A percentile compares a stretch with the other conserved stretches of the same genome.
These are phyloP conservation scores for Colletotrichum viniferum DNA, from an alignment of 2,329 filamentous ascomycete species.

Conservation along the genomic window DNA sequence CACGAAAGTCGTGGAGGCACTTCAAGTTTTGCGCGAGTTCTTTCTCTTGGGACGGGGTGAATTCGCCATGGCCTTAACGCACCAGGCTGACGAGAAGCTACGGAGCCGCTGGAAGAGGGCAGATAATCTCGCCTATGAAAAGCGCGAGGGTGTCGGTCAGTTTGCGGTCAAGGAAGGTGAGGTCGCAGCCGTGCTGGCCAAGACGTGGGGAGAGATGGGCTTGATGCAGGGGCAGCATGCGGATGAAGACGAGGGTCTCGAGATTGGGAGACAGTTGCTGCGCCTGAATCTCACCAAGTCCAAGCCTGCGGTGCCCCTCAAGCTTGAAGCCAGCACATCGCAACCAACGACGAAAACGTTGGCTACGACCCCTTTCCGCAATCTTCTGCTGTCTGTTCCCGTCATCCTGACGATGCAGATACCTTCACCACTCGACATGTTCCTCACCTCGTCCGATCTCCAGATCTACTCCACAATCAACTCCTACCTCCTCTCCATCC, in stretches of 20 bases:
- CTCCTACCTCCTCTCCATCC: constrained; percentile 83
- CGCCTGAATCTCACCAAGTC: constrained; percentile 67
- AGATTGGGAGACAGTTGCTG: constrained; percentile 80
- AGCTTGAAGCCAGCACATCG: constrained; percentile 35
- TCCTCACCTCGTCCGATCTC: constrained; percentile 78
- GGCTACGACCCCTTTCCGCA: constrained; percentile 69
- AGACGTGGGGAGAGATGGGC: constrained; percentile 82
- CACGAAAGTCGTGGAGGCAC: constrained; percentile 74
- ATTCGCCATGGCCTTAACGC: constrained; percentile 85
- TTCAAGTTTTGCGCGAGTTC: constrained; percentile 82
- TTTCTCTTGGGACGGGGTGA: constrained; percentile 88
- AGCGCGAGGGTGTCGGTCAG: constrained; percentile 62
- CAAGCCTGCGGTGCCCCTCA: constrained; percentile 40
- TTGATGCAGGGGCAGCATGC: constrained; percentile 71
- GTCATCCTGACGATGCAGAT: constrained; percentile 74
- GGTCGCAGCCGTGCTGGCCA: constrained; percentile 74
- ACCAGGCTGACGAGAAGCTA: constrained; percentile 82
- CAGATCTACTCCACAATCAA: constrained; percentile 84
- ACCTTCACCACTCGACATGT: constrained; percentile 82
- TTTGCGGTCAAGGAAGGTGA: constrained; percentile 86
- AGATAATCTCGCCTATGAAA: constrained; percentile 62
- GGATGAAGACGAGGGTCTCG: constrained; percentile 82
- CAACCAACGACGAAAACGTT: constrained; percentile 37
- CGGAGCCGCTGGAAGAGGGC: constrained; percentile 73
- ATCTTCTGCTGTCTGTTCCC: constrained; percentile 80